A percentile compares a stretch with the other conserved stretches of the same genome.
These are phyloP conservation scores for Entrophospora sp. DNA, from an alignment of 192 early-diverging fungal species.

Conservation along the genomic window DNA sequence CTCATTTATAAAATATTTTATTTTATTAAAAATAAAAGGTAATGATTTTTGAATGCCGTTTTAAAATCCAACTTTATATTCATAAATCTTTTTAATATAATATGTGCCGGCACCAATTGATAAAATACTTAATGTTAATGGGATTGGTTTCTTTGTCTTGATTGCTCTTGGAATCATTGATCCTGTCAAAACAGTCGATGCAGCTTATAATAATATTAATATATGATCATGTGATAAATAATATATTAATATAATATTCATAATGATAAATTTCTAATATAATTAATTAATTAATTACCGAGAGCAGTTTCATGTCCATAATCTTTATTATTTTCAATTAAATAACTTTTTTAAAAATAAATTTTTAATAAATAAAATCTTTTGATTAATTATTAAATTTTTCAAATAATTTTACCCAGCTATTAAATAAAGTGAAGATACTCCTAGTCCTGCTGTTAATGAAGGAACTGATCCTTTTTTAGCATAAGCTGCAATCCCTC, in stretches of 20 bases:
- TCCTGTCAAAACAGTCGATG: constrained; percentile 28
- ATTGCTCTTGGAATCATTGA: constrained; percentile 32
- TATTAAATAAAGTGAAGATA: constrained; percentile 31
- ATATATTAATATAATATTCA: not conserved
- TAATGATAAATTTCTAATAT: not conserved
- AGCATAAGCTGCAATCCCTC: constrained; percentile 30
- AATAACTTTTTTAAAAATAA: too few species aligned
- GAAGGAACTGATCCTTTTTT: constrained; percentile 31
- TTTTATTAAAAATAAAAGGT: too few species aligned
- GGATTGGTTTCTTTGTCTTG: constrained; percentile 28
- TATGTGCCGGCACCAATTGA: constrained; percentile 34
- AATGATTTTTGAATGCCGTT: too few species aligned
- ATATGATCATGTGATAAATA: not conserved
- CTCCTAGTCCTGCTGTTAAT: constrained; percentile 29
- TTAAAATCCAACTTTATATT: constrained; percentile 27
- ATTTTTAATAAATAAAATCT: not conserved
- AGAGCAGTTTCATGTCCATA: constrained; percentile 38
- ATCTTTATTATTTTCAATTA: constrained; percentile 29
- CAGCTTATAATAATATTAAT: constrained; percentile 14
- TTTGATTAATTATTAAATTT: not conserved
- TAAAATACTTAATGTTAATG: constrained; percentile 25
- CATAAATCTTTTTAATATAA: constrained; percentile 37
- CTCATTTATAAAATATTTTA: too few species aligned
- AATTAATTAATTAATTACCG: constrained; percentile 2
- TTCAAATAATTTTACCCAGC: constrained; percentile 21